These are phyloP conservation scores for Curvularia lunata DNA, from an alignment of 2,329 filamentous ascomycete species.

Conservation along the genomic window DNA sequence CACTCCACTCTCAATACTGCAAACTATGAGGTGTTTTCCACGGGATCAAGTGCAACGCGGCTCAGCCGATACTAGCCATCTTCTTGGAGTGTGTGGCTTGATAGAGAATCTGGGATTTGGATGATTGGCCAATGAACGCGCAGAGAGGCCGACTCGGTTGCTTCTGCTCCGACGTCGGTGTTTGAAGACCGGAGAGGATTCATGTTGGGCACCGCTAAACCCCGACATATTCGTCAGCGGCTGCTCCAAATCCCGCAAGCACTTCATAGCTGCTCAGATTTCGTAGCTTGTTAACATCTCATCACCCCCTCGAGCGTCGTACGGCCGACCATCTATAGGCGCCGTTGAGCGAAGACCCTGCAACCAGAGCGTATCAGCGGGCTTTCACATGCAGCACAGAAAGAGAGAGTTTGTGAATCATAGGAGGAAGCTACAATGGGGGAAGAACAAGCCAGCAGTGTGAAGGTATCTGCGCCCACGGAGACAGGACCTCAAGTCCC, in stretches of 20 bases:
- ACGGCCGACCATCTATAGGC: neutral
- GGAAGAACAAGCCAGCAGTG: constrained; percentile 25
- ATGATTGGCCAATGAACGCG: constrained; percentile 13
- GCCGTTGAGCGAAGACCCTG: neutral
- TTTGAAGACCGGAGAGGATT: constrained; percentile 14
- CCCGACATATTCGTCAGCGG: constrained; percentile 12
- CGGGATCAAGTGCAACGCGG: neutral
- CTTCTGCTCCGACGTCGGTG: constrained; percentile 27
- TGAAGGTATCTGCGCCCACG: constrained; percentile 5
- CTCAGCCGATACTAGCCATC: constrained; percentile 16
- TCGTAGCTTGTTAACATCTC: neutral
- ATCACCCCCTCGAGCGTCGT: neutral
- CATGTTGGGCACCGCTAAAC: constrained; percentile 15
- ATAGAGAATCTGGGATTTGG: neutral
- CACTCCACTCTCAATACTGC: neutral
- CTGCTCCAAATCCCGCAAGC: constrained; percentile 12
- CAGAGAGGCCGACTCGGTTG: constrained; percentile 14
- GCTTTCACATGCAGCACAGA: constrained; percentile 39
- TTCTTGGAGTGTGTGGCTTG: neutral
- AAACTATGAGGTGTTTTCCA: neutral
- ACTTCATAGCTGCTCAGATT: neutral
- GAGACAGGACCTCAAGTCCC: neutral
- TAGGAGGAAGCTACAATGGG: constrained; percentile 43
- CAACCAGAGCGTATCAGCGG: neutral
- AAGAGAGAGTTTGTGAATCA: constrained; percentile 36